Evolutionary conservation across 768 basidiomycete genomes (phyloP).

Genomic region (Stropharia rugosoannulata): DNA sequence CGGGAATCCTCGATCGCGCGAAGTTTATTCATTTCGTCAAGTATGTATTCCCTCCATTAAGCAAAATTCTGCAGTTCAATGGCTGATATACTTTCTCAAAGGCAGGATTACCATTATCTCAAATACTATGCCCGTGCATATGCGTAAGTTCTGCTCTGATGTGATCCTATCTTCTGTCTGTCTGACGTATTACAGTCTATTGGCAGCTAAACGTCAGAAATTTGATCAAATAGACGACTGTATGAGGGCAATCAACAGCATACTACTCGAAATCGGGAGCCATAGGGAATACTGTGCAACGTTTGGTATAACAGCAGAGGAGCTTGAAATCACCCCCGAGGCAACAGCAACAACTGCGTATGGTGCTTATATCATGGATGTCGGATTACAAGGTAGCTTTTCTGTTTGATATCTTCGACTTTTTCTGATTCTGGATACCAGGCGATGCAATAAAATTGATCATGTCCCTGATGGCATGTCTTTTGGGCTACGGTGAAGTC

Average conservation of each 20-base stretch:
- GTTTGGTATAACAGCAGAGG: constrained; percentile 64
- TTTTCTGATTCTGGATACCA: constrained; percentile 15
- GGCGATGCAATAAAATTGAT: constrained; percentile 71
- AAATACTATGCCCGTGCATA: constrained; percentile 87
- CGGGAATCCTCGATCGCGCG: constrained; percentile 63
- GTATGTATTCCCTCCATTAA: constrained; percentile 36
- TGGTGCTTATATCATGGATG: constrained; percentile 81
- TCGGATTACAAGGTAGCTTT: constrained; percentile 61
- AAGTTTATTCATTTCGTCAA: constrained; percentile 84
- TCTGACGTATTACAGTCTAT: constrained; percentile 43
- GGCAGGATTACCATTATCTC: constrained; percentile 81
- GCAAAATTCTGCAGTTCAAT: background rate
- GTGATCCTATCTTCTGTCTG: background rate
- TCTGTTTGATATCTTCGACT: background rate
- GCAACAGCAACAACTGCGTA: constrained; percentile 79
- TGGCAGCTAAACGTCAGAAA: constrained; percentile 73
- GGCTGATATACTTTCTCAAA: constrained; percentile 22
- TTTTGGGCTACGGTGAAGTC: constrained; percentile 91
- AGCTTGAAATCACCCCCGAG: constrained; percentile 64
- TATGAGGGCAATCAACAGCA: constrained; percentile 58
- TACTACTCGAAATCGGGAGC: constrained; percentile 69
- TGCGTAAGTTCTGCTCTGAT: constrained; percentile 39
- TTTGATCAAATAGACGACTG: constrained; percentile 64
- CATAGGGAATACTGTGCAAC: constrained; percentile 70
- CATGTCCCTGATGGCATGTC: constrained; percentile 84